Conservation (phyloP, 2,329 filamentous ascomycete species). For the Fonsecaea multimorphosa region DNA sequence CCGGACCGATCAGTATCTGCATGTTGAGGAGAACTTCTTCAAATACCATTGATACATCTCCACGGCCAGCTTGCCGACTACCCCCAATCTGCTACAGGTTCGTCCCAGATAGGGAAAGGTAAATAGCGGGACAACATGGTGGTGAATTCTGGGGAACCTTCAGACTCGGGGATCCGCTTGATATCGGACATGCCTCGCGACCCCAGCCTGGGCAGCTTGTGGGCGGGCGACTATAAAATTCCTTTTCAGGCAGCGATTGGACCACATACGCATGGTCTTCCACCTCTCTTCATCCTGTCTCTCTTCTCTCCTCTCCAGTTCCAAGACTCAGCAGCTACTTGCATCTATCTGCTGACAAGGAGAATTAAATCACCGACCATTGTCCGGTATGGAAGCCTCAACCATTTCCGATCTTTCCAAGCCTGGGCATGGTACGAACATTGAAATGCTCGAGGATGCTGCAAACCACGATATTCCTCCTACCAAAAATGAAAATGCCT, state of each 20-base stretch:
- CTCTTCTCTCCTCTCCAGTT: not conserved
- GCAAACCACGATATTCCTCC: not conserved
- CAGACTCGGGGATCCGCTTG: not conserved
- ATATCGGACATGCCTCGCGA: not conserved
- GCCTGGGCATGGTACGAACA: not conserved
- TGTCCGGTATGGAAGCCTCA: not conserved
- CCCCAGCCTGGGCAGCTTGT: not conserved
- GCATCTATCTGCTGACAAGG: too few relatives aligned
- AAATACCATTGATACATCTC: not conserved
- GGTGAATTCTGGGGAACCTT: not conserved
- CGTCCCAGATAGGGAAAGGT: not conserved
- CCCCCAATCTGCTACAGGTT: too few relatives aligned
- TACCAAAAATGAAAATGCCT: not conserved
- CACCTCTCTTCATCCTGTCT: not conserved
- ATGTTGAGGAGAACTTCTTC: too few relatives aligned
- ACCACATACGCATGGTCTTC: not conserved
- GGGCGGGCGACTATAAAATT: not conserved
- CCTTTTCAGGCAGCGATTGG: not conserved
- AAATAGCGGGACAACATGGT: not conserved
- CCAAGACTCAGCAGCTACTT: not conserved
- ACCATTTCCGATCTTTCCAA: not conserved
- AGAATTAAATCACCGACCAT: not conserved
- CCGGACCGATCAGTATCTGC: not conserved
- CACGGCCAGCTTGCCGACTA: not conserved
- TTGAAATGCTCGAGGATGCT: not conserved